Percentiles rank a stretch among this genome's conserved stretches.
These are phyloP conservation scores for Ogataea hybrid DNA, from an alignment of 1,139 yeast species.

Conservation along the genomic window DNA sequence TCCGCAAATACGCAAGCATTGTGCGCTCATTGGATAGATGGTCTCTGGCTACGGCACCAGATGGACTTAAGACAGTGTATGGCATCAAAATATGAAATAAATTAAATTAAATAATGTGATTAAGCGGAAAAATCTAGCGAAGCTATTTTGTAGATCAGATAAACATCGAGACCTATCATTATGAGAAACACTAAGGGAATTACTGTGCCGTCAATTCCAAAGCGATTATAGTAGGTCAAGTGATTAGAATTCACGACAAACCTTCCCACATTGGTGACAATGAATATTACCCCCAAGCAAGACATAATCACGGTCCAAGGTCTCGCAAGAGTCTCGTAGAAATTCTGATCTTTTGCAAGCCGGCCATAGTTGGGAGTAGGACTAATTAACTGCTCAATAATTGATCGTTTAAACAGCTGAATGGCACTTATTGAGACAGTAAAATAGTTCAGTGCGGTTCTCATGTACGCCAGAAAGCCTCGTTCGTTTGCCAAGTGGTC, in stretches of 20 bases:
- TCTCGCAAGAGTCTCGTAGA: constrained; percentile 11
- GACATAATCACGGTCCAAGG: constrained; percentile 16
- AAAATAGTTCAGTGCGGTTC: constrained; percentile 16
- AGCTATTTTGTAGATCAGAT: constrained; percentile 12
- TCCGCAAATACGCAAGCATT: constrained; percentile 72
- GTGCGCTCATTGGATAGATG: constrained; percentile 74
- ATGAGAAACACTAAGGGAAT: constrained; percentile 10
- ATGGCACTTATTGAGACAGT: constrained; percentile 12
- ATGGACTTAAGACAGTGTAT: neutral
- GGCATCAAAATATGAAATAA: constrained; percentile 6
- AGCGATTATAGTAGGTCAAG: constrained; percentile 14
- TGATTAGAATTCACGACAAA: constrained; percentile 19
- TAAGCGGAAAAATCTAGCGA: constrained; percentile 4
- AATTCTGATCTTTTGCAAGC: constrained; percentile 1
- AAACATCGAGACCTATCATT: constrained; percentile 16
- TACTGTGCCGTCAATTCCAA: constrained; percentile 17
- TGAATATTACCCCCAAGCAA: constrained; percentile 8
- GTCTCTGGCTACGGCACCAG: constrained; percentile 25
- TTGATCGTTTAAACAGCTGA: constrained; percentile 18
- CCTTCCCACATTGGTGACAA: constrained; percentile 13
- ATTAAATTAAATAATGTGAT: neutral
- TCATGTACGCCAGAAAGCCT: constrained; percentile 23
- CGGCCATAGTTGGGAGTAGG: neutral
- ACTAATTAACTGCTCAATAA: constrained; percentile 12
- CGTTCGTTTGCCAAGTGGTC: constrained; percentile 29